Base-by-base conservation (phyloP, 1,284 basidiomycete genomes). In the Somion occarium region DNA sequence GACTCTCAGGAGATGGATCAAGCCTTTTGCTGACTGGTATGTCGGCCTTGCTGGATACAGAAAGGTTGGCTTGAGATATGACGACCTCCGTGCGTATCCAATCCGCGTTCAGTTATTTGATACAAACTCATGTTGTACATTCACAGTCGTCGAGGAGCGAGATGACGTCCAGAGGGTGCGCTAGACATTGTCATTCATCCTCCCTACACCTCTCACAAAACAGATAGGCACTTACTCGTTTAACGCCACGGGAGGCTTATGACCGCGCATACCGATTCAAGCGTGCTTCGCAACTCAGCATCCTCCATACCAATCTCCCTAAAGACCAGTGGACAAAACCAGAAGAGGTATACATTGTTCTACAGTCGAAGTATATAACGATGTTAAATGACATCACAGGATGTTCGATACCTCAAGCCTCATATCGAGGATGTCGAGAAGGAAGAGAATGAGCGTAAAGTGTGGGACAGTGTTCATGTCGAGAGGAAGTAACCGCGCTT, bases 211-310 rank as follows among this genome's bases (percentile, higher is more conserved):
- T 20, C 26, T n/a, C 22, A 7, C 5, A 15, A 50, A 26, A 19
- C 23, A n/a, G 34, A 39, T 54, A 97, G 93, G 94, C 94, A 38
- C 68, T 99, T 61, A 69, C 66, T 44, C 94, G 96, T 68, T 75
- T 99, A 61, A 84, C 91, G 39, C 76, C 80, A 39, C 78, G 80
- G 48, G 87, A 98, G 74, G 66, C 75, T 26, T 98, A 96, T 72
- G 95, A 98, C 80, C 91, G 96, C 56, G 84, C 83, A 52, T 98
- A 77, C 82, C 91, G 97, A 59, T 76, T 97, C 69, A 91, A 93
- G 66, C 76, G 85, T 45, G 93, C 94, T 34, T 82, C 85, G 46
- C 89, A 94, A 59, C 80, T 83, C 55, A 88, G 86, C 54, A 78
- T 95, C 53, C 70, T 91, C 48, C 95, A 98, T 73, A 80, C 83